Evolutionary conservation across 495 filamentous ascomycete species (phyloP), one percentile per base, ranked within the genome.

Genomic region (Cudoniella acicularis): DNA sequence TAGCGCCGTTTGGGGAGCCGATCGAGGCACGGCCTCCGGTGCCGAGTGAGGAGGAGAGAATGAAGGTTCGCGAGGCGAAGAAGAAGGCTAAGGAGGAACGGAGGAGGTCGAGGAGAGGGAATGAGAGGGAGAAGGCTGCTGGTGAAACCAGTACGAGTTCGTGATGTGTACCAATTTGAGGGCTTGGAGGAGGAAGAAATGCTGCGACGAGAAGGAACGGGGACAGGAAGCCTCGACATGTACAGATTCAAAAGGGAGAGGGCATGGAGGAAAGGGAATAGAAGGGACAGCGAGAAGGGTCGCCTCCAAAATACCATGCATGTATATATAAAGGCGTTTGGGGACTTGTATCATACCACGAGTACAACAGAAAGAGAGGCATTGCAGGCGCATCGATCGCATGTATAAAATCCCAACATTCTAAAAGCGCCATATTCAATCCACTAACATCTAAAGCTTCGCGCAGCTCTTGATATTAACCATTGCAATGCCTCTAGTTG

Each of bases 1-100:
- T 95, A 60, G 83, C 88, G 43, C 90, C 85, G 24, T 89, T 87
- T 58, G 88, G 85, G 8, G 65, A 73, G 10, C 79, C 81, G 2
- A 79, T 90, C 62, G 73, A 81, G 22, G 78, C 79, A 18, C 79
- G 90, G 10, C 82, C 87, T 25, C 73, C 86, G 16, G 73, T 95
- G 1, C 77, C 85, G 62, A 83, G 79, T 1, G 66, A 79, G n/a
- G 81, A 83, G 60, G 83, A 92, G 72, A 76, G 81, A 13, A 68
- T 83, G 52, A 78, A 69, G 17, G 70, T 75, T 63, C 72, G 75
- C 8, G 73, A 74, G 26, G 69, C 69, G 24, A 75, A 81, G 72
- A 76, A 74, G 65, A 68, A 68, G 9, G 74, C 67, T 1, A 87
- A 87, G 69, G 72, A 72, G 36, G 60, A 75, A 68, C 73, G 83